A percentile compares a stretch with the other conserved stretches of the same genome.
These are phyloP conservation scores for Thalassiosira mediterranea DNA, from an alignment of 352 stramenopile species.

Conservation along the genomic window DNA sequence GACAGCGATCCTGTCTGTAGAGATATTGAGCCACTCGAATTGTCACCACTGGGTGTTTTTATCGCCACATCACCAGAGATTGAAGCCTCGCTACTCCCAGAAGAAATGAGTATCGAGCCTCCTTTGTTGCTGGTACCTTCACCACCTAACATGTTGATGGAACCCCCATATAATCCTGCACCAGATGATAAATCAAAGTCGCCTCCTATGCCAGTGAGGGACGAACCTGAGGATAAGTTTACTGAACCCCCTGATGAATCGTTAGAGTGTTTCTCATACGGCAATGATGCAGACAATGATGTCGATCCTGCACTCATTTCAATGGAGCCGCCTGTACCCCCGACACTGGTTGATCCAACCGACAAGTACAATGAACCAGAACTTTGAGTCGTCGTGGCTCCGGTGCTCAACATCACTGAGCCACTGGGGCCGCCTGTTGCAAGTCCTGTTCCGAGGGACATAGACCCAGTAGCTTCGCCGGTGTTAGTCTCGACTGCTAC, in stretches of 20 bases:
- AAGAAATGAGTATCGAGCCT: slow-evolving; percentile 24
- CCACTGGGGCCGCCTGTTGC: slow-evolving; percentile 5
- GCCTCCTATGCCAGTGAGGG: slow-evolving; percentile 17
- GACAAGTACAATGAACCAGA: slow-evolving; percentile 21
- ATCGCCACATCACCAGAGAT: slow-evolving; percentile 23
- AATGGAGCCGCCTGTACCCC: neutral
- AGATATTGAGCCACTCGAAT: slow-evolving; percentile 20
- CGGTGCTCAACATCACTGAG: slow-evolving; percentile 12
- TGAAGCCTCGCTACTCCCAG: slow-evolving; percentile 5
- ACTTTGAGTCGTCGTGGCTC: neutral
- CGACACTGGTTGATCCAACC: slow-evolving; percentile 11
- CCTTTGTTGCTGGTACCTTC: slow-evolving; percentile 9
- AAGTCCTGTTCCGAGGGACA: slow-evolving; percentile 2
- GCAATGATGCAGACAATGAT: neutral
- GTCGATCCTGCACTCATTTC: slow-evolving; percentile 16
- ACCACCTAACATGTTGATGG: slow-evolving; percentile 13
- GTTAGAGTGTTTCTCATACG: neutral
- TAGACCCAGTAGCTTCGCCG: neutral
- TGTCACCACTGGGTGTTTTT: slow-evolving; percentile 2
- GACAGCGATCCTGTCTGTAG: slow-evolving; percentile 16
- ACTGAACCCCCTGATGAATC: slow-evolving; percentile 13
- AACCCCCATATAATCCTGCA: slow-evolving; percentile 18
- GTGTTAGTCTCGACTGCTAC: neutral
- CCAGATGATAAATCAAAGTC: slow-evolving; percentile 20
- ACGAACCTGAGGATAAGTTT: slow-evolving; percentile 19